These are phyloP conservation scores for Quercus suber DNA, from an alignment of 306 rosid genomes.

Conservation along the genomic window DNA sequence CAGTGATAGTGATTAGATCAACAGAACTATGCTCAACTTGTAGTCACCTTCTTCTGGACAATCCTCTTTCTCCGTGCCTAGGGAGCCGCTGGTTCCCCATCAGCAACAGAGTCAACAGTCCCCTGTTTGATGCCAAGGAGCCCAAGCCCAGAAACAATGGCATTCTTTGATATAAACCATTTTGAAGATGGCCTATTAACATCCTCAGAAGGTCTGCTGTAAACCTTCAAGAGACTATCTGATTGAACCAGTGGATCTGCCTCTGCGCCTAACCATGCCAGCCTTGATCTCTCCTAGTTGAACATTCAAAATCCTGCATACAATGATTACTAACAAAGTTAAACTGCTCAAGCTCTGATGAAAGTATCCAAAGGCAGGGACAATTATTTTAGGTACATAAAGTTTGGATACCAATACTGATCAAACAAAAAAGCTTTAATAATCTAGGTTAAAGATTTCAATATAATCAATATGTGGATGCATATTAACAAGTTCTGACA, in stretches of 20 bases:
- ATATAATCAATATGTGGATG: not conserved
- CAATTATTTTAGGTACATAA: not conserved
- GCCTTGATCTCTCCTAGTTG: conserved; percentile 87
- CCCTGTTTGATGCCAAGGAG: too few species aligned
- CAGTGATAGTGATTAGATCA: too few species aligned
- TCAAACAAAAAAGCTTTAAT: not conserved
- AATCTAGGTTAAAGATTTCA: not conserved
- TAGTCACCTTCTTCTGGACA: too few species aligned
- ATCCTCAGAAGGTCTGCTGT: conserved; percentile 70
- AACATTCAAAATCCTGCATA: conserved; percentile 70
- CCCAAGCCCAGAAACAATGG: conserved; percentile 19
- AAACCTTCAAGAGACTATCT: conserved; percentile 71
- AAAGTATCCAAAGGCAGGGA: not conserved
- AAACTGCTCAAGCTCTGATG: not conserved
- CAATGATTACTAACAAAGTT: conserved; percentile 8
- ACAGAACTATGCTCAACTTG: too few species aligned
- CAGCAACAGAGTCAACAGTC: too few species aligned
- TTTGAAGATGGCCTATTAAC: conserved; percentile 53
- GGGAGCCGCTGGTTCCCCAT: too few species aligned
- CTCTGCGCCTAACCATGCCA: conserved; percentile 97
- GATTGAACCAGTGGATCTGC: conserved; percentile 84
- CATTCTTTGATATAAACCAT: conserved; percentile 96
- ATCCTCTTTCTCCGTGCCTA: too few species aligned
- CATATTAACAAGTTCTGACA: not conserved
- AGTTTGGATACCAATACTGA: not conserved